phyloP scores from a whole-genome alignment of 1,139 yeast genomes.

The Eremothecium cymbalariae region DNA sequence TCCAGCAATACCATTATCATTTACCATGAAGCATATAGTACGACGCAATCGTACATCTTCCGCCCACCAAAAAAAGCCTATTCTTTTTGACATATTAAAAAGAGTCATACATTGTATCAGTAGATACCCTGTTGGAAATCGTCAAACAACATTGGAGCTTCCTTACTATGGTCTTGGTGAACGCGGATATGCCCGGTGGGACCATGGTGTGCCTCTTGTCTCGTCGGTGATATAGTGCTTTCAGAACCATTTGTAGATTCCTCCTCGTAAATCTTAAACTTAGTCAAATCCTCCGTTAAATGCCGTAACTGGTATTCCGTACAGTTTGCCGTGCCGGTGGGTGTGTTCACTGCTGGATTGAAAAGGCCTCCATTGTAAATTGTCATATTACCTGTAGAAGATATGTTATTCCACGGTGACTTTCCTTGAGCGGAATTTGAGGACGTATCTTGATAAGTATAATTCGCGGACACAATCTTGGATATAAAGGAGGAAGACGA shows the following conservation, averaged over 20 bases:
- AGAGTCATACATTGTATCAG: too few relatives aligned
- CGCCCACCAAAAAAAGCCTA: too few relatives aligned
- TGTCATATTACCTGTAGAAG: background rate
- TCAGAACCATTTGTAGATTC: constrained; percentile 4
- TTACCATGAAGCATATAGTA: too few relatives aligned
- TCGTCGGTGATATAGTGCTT: constrained; percentile 3
- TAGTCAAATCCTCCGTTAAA: constrained; percentile 12
- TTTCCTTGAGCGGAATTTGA: background rate
- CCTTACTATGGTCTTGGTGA: constrained; percentile 5
- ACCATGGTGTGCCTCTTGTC: background rate
- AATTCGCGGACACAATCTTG: constrained; percentile 2
- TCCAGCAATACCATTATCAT: too few relatives aligned
- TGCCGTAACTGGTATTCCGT: constrained; percentile 3
- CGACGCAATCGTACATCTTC: too few relatives aligned
- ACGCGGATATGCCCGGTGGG: background rate
- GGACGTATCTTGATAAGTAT: constrained; percentile 1
- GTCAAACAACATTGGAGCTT: constrained; percentile 14
- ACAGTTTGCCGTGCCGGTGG: constrained; percentile 8
- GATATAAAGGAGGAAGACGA: background rate
- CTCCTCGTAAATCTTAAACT: constrained; percentile 15
- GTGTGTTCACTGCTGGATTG: constrained; percentile 2
- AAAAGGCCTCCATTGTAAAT: background rate
- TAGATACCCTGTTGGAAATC: constrained; percentile 12
- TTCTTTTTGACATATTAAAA: too few relatives aligned
- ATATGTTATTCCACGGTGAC: constrained; percentile 3